Base-by-base conservation (phyloP, 2,329 filamentous ascomycete genomes). In the Ceratocystis eucalypticola region DNA sequence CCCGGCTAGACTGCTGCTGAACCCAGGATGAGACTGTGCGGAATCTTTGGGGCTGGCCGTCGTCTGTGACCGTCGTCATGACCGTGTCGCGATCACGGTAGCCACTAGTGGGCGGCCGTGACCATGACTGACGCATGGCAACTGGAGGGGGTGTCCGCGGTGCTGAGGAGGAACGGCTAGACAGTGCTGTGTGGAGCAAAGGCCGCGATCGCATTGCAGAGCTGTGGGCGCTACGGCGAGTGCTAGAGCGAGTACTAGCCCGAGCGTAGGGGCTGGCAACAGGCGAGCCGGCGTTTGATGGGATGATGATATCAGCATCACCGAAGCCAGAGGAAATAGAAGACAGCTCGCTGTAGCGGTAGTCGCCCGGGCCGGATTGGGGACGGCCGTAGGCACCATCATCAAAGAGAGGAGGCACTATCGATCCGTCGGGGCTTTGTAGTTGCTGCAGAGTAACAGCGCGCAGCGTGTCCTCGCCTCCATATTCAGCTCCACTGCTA, bases 281-380 rank as follows among this genome's bases (percentile, higher is more conserved):
- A 48, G 66, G 70, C 62, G 64, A 71, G 66, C 66, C 74, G 69
- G 33, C 64, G 17, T 55, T 55, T 33, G 73, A 74, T 5, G 77
- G 77, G 30, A 81, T 73, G 41, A 83, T 78, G 33, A 85, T 82
- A 57, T 85, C 81, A 28, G 80, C 82, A 70, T 87, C 84, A 20
- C 84, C 84, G 69, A 86, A 86, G 5, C 84, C 84, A 0, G 84
- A 87, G 0, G 84, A 86, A 3, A 87, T 75, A 0, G 84, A 86
- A 0, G 84, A 86, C 41, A 84, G 73, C 73, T 68, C 67, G n/a
- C 64, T 66, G 46, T 62, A 62, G n/a, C 67, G 65, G 45, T 68
- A 65, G n/a, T 55, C 41, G 7, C 66, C 64, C 25, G 61, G 28
- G 28, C 61, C 46, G 8, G 55, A 59, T 37, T 59, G 28, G 30